These are phyloP conservation scores for Talaromyces wortmannii DNA, from an alignment of 495 filamentous ascomycete species.

Conservation along the genomic window DNA sequence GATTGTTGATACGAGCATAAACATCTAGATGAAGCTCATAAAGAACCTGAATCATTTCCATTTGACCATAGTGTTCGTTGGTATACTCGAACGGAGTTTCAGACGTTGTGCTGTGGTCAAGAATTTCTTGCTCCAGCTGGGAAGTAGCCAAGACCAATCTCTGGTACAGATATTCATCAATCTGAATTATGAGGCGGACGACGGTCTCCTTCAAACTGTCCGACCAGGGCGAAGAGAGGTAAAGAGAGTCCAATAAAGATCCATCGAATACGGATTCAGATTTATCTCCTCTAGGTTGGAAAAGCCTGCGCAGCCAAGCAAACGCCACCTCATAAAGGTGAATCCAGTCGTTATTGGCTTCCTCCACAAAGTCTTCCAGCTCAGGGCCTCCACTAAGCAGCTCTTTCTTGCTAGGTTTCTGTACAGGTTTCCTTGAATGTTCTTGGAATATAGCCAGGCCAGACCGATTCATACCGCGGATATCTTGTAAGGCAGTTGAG, in stretches of 20 bases:
- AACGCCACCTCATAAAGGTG: conserved; percentile 57
- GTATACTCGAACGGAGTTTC: conserved; percentile 20
- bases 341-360: conserved; percentile 47
- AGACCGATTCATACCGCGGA: conserved; percentile 42
- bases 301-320: conserved; percentile 56
- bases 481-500: conserved; percentile 36
- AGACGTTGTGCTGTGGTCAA: conserved; percentile 13
- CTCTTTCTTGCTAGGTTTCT: conserved; percentile 41
- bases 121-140: conserved; percentile 21
- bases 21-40: conserved; percentile 89
- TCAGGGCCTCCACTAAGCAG: conserved; percentile 50
- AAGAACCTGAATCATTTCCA: conserved; percentile 64
- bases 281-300: conserved; percentile 32
- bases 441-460: conserved; percentile 72
- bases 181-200: conserved; percentile 56
- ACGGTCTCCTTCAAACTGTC: conserved; percentile 63
- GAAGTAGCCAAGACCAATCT: conserved; percentile 38
- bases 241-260: conserved; percentile 39
- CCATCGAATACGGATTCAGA: conserved; percentile 14
- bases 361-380: conserved; percentile 47
- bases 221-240: conserved; percentile 62
- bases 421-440: conserved; percentile 59
- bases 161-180: conserved; percentile 65
- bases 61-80: conserved; percentile 14
- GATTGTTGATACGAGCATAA: conserved; percentile 69